These are phyloP conservation scores for Hemileia vastatrix DNA, from an alignment of 1,284 basidiomycete species.

Conservation along the genomic window DNA sequence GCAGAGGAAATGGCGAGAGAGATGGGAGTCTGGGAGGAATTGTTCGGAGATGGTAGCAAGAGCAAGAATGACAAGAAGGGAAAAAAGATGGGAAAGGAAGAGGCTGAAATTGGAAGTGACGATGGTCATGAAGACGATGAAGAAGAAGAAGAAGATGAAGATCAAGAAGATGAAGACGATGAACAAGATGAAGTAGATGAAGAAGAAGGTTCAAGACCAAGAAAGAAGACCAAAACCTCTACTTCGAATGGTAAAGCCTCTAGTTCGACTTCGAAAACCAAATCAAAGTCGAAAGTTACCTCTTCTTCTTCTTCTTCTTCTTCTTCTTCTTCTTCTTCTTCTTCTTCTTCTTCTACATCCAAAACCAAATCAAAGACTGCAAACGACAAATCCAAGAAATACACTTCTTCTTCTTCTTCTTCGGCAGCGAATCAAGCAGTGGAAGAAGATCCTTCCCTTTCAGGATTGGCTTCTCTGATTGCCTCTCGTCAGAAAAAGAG, in stretches of 20 bases:
- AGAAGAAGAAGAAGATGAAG: not conserved
- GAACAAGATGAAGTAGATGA: constrained; percentile 12
- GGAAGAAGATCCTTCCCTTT: not conserved
- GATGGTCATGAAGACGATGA: constrained; percentile 9
- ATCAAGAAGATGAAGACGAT: constrained; percentile 14
- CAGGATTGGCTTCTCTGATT: not conserved
- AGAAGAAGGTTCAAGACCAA: not conserved
- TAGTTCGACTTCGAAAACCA: not conserved
- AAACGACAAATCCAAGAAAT: not conserved
- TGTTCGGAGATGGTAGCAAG: constrained; percentile 30
- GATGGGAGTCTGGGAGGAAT: constrained; percentile 41
- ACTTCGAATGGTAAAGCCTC: not conserved
- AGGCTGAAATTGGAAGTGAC: constrained; percentile 6
- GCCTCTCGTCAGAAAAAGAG: not conserved
- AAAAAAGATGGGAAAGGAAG: constrained; percentile 25
- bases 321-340: not conserved
- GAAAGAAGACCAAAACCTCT: not conserved
- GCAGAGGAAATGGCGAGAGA: constrained; percentile 19
- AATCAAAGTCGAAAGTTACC: not conserved
- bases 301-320: not conserved
- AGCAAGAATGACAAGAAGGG: constrained; percentile 21
- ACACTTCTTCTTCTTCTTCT: not conserved
- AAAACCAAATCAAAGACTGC: not conserved
- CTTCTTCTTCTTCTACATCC: not conserved
- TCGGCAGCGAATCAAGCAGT: not conserved